phyloP scores from a whole-genome alignment of 805 yeast genomes.

The Starmerella powellii region DNA sequence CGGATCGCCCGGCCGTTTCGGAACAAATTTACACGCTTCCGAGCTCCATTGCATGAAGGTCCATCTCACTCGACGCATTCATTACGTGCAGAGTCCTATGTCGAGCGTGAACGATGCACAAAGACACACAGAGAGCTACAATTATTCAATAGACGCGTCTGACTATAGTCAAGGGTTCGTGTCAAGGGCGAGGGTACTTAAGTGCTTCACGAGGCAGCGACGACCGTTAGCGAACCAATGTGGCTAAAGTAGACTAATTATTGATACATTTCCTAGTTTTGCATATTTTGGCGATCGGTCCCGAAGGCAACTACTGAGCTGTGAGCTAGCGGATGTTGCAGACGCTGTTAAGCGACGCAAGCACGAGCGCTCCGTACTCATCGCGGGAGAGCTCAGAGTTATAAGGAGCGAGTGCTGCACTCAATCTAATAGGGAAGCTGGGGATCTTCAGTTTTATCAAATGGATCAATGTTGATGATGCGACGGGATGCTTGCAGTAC shows the following conservation, averaged over 20 bases:
- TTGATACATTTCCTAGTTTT: neutral
- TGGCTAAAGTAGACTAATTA: neutral
- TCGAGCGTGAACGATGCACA: no score
- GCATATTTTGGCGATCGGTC: neutral
- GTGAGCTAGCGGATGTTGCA: neutral
- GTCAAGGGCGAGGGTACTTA: neutral
- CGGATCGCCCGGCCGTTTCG: neutral
- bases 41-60: constrained; percentile 11
- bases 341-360: constrained; percentile 1
- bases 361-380: constrained; percentile 6
- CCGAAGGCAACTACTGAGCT: neutral
- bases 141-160: neutral
- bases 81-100: no score
- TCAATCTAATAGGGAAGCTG: constrained; percentile 18
- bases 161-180: neutral
- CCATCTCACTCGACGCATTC: constrained; percentile 11
- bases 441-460: constrained; percentile 19
- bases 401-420: constrained; percentile 12
- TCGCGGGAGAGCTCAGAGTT: constrained; percentile 1
- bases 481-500: constrained; percentile 15
- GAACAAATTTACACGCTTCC: constrained; percentile 1
- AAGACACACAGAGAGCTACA: no score
- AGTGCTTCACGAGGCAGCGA: no score
- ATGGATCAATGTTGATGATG: constrained; percentile 6
- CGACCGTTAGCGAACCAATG: neutral